Conservation (phyloP, 306 rosid species). For the Glycyrrhiza uralensis region DNA sequence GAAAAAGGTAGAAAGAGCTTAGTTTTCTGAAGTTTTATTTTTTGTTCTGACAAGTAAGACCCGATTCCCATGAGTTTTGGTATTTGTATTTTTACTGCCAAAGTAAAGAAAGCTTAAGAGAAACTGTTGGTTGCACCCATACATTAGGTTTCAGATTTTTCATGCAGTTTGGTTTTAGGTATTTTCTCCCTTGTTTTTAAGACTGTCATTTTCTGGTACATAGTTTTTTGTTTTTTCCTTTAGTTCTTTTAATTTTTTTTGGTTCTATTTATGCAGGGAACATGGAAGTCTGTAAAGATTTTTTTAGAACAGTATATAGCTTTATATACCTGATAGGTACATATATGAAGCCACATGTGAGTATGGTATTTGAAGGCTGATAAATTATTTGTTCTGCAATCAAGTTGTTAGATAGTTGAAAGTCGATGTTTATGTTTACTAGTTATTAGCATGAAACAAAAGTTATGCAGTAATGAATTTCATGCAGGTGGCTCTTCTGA, state of each 20-base stretch:
- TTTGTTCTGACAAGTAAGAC: background rate
- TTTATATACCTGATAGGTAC: constrained; percentile 80
- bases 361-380: constrained; percentile 26
- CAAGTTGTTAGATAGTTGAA: background rate
- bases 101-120: constrained; percentile 2
- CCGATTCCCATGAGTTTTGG: background rate
- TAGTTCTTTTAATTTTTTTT: background rate
- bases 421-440: constrained; percentile 8
- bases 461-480: constrained; percentile 17
- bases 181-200: background rate
- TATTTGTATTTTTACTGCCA: constrained; percentile 3
- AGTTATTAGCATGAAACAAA: background rate
- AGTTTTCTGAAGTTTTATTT: background rate
- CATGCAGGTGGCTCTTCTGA: constrained; percentile 76
- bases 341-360: constrained; percentile 86
- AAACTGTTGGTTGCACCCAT: background rate
- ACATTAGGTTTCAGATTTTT: background rate
- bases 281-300: constrained; percentile 65
- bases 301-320: constrained; percentile 55
- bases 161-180: constrained; percentile 2
- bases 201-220: background rate
- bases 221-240: background rate
- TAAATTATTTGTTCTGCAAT: background rate
- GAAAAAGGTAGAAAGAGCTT: background rate
- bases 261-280: constrained; percentile 55